phyloP scores from a whole-genome alignment of 2,329 filamentous ascomycete genomes.

The Harringtonia aguacate region DNA sequence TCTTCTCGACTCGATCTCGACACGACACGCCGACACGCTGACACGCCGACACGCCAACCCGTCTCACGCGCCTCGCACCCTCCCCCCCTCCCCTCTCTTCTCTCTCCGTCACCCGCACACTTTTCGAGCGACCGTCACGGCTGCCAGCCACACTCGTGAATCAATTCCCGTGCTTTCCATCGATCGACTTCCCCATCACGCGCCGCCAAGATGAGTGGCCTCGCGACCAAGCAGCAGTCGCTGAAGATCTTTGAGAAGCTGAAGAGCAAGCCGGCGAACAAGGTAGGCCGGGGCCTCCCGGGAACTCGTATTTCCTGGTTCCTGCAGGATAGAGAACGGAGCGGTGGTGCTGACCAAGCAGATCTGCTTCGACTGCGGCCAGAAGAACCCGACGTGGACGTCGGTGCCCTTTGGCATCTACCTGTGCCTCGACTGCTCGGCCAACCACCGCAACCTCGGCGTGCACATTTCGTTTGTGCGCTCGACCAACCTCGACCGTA shows the following conservation, averaged over 20 bases:
- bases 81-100: neutral
- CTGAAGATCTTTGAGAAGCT: slow-evolving; percentile 97
- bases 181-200: too few relatives aligned
- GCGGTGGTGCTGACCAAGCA: slow-evolving; percentile 23
- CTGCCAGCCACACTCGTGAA: neutral
- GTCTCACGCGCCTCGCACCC: neutral
- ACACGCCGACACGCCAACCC: neutral
- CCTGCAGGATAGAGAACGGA: too few relatives aligned
- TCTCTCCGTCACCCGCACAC: neutral
- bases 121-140: too few relatives aligned
- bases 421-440: slow-evolving; percentile 93
- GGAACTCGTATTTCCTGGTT: neutral
- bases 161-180: neutral
- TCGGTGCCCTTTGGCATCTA: slow-evolving; percentile 95
- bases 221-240: slow-evolving; percentile 88
- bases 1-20: neutral
- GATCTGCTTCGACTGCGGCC: slow-evolving; percentile 97
- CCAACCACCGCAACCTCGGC: slow-evolving; percentile 93
- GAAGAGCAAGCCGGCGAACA: slow-evolving; percentile 89
- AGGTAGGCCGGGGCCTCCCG: slow-evolving; percentile 47
- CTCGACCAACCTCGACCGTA: slow-evolving; percentile 97
- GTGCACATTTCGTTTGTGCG: slow-evolving; percentile 99
- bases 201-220: slow-evolving; percentile 45
- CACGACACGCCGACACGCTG: neutral
- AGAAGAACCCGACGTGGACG: slow-evolving; percentile 97